Evolutionary conservation across 1,284 basidiomycete species (phyloP), one percentile per base, ranked within the genome.

Genomic region (Tilletiopsis washingtonensis): DNA sequence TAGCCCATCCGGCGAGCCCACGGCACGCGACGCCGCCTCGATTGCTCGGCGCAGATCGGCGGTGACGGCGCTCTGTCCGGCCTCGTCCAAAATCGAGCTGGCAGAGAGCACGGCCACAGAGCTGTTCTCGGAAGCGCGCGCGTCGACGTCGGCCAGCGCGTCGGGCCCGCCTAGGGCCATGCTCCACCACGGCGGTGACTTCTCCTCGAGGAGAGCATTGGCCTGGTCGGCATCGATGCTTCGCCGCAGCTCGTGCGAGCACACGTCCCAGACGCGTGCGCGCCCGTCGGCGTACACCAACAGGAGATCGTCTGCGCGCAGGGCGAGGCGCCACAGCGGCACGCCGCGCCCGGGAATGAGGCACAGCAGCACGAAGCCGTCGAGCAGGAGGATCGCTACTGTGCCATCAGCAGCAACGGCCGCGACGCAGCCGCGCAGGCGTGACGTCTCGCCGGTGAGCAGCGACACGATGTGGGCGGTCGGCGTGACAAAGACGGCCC

Each of bases 181-280:
- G 11, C n/a, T 4, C 38, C 38, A 40, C 14, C 38, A 40, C 9
- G 12, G 7, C 29, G n/a, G 24, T 36, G 17, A 54, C 51, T 7
- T 53, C 54, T 84, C 79, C 1, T 72, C 73, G 3, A 93, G 65
- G 53, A 90, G 77, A 45, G 88, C 87, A 45, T 82, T 79, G 0
- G 84, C 87, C 63, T 87, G 89, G 38, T 85, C 84, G 2, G 78
- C 67, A 3, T 79, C 80, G 77, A 88, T 87, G 0, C 88, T 87
- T 36, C 91, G 77, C 77, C 89, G 81, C 62, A 97, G 85, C 67
- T 94, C 90, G 45, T 81, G 80, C 0, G 84, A 85, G 52, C 82
- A 81, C n/a, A 85, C 76, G 68, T 94, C 87, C 90, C 93, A 98
- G 1, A 91, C 75, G 25, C 93, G 78, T 2, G 86, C 86, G 49